Evolutionary conservation across 345 rosid species (phyloP).

Genomic region (Populus nigra): DNA sequence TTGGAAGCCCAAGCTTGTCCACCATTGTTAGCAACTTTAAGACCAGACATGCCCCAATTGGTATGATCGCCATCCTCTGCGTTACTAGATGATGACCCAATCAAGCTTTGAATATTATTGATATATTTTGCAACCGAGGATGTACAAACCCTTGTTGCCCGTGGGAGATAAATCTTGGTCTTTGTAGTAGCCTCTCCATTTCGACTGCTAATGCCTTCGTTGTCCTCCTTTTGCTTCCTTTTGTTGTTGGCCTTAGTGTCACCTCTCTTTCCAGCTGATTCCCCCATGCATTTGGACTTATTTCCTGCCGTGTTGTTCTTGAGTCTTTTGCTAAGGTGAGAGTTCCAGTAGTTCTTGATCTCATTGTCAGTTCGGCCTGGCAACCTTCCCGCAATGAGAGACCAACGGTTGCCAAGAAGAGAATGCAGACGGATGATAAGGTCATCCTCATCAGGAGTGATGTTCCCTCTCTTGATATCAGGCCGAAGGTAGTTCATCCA

Average conservation of each 20-base stretch:
- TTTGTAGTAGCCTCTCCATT: neutral
- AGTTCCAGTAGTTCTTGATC: slow-evolving; percentile 51
- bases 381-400: slow-evolving; percentile 39
- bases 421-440: slow-evolving; percentile 43
- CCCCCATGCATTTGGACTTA: neutral
- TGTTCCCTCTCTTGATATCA: slow-evolving; percentile 48
- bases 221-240: neutral
- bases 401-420: slow-evolving; percentile 52
- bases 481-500: slow-evolving; percentile 57
- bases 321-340: slow-evolving; percentile 36
- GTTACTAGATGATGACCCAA: neutral
- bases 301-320: neutral
- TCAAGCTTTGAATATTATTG: neutral
- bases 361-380: slow-evolving; percentile 55
- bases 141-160: slow-evolving; percentile 26
- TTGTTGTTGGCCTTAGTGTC: neutral
- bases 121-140: slow-evolving; percentile 14
- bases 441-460: slow-evolving; percentile 50
- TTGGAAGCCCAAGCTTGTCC: neutral
- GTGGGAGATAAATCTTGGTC: slow-evolving; percentile 34
- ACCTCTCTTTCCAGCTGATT: neutral
- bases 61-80: neutral
- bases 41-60: neutral
- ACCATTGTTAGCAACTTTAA: neutral
- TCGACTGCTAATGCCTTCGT: neutral